Conservation (phyloP, 192 early-diverging fungal genomes). For the Dimargaris xerosporica region DNA sequence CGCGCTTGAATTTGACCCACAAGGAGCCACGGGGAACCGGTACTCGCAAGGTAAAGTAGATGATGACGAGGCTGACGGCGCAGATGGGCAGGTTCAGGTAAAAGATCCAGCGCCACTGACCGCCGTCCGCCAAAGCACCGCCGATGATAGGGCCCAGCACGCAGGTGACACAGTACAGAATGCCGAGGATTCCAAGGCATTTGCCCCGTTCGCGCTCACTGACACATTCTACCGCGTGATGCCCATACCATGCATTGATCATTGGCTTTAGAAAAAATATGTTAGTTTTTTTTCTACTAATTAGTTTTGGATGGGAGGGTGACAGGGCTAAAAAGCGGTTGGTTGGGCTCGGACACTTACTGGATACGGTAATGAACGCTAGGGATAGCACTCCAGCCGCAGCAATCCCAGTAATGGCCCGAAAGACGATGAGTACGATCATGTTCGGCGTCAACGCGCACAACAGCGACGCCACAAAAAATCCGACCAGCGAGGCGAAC, state of each 20-base stretch:
- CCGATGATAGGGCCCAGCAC: conserved; percentile 67
- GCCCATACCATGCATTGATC: too few species aligned
- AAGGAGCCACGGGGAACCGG: conserved; percentile 23
- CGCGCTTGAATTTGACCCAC: conserved; percentile 21
- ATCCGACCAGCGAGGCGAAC: conserved; percentile 27
- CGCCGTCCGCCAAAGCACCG: conserved; percentile 54
- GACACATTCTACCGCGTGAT: conserved; percentile 25
- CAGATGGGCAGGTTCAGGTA: conserved; percentile 76
- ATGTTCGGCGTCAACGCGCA: conserved; percentile 29
- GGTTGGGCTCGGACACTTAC: neutral
- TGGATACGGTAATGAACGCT: conserved; percentile 41
- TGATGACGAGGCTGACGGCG: conserved; percentile 28
- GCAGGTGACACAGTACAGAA: conserved; percentile 53
- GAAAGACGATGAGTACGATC: conserved; percentile 30
- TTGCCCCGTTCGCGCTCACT: conserved; percentile 43
- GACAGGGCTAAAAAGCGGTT: too few species aligned
- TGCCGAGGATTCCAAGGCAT: conserved; percentile 58
- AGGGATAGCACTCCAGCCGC: conserved; percentile 42
- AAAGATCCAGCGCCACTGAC: conserved; percentile 59
- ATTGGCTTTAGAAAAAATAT: too few species aligned
- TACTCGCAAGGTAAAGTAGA: conserved; percentile 34
- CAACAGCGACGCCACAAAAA: conserved; percentile 41
- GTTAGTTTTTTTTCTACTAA: too few species aligned
- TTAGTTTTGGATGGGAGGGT: too few species aligned
- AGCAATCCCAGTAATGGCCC: conserved; percentile 30